Conservation (phyloP, 2,329 filamentous ascomycete species). For the Curvularia sp. region DNA sequence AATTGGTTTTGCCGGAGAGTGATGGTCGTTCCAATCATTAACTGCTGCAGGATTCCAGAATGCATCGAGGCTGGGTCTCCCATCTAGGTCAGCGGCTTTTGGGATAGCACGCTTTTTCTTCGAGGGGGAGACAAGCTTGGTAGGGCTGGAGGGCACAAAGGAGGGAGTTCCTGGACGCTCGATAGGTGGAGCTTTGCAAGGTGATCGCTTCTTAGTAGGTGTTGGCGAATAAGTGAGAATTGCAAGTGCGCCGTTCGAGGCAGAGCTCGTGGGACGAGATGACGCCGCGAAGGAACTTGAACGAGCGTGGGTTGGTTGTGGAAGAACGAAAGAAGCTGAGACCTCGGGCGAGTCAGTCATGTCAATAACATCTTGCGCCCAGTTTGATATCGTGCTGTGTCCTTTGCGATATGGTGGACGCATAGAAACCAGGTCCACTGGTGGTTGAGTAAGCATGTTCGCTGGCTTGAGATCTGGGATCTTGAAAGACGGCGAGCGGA, state of each 20-base stretch:
- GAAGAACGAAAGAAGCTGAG: slow-evolving; percentile 28
- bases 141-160: slow-evolving; percentile 34
- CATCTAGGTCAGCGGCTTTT: slow-evolving; percentile 33
- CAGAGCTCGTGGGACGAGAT: slow-evolving; percentile 43
- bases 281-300: slow-evolving; percentile 36
- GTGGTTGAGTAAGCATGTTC: slow-evolving; percentile 1
- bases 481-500: slow-evolving; percentile 13
- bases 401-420: slow-evolving; percentile 37
- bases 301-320: slow-evolving; percentile 29
- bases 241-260: slow-evolving; percentile 34
- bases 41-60: slow-evolving; percentile 50
- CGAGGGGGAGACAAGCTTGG: slow-evolving; percentile 48
- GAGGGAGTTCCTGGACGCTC: slow-evolving; percentile 45
- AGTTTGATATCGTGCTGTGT: slow-evolving; percentile 39
- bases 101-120: slow-evolving; percentile 46
- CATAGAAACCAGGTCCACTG: slow-evolving; percentile 30
- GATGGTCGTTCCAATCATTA: slow-evolving; percentile 48
- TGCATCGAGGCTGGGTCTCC: slow-evolving; percentile 48
- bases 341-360: slow-evolving; percentile 40
- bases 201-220: slow-evolving; percentile 44
- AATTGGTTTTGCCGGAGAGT: slow-evolving; percentile 47
- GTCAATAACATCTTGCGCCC: slow-evolving; percentile 46
- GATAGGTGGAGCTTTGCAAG: slow-evolving; percentile 43
- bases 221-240: slow-evolving; percentile 48
- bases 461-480: slow-evolving; percentile 13